Conservation (phyloP, 257 asterid genomes). For the Solanum infundibuliforme region DNA sequence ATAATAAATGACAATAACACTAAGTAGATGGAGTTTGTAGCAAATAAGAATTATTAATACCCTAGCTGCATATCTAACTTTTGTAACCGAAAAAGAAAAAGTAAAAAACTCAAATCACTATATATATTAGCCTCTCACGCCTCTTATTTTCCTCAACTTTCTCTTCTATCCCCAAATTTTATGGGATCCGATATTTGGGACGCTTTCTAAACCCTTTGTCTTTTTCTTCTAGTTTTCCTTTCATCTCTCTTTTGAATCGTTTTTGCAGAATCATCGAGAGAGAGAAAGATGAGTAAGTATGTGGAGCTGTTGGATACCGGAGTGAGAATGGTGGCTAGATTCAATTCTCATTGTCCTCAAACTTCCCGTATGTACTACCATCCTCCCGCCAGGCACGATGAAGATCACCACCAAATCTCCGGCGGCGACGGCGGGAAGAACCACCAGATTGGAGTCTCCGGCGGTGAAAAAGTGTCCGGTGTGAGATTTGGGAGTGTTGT, state of each 20-base stretch:
- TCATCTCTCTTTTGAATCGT: neutral
- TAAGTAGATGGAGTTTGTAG: neutral
- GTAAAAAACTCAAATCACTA: neutral
- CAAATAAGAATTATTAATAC: neutral
- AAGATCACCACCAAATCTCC: neutral
- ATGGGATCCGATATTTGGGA: slow-evolving; percentile 5
- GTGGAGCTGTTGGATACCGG: slow-evolving; percentile 41
- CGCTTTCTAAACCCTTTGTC: neutral
- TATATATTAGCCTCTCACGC: neutral
- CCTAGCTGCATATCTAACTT: neutral
- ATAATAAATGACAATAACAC: neutral
- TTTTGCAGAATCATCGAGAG: neutral
- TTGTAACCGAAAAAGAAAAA: neutral
- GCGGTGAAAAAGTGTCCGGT: neutral
- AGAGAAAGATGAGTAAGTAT: slow-evolving; percentile 29
- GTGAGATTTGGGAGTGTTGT: slow-evolving; percentile 1
- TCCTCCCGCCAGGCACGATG: slow-evolving; percentile 27
- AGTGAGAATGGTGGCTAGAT: slow-evolving; percentile 30
- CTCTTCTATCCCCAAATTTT: neutral
- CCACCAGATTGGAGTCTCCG: neutral
- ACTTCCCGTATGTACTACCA: slow-evolving; percentile 67
- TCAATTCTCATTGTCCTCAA: slow-evolving; percentile 66
- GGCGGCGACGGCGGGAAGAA: neutral
- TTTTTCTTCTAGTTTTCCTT: neutral
- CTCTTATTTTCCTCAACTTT: neutral